Conservation (phyloP, 306 rosid species). For the Cucurbita ficifolia region DNA sequence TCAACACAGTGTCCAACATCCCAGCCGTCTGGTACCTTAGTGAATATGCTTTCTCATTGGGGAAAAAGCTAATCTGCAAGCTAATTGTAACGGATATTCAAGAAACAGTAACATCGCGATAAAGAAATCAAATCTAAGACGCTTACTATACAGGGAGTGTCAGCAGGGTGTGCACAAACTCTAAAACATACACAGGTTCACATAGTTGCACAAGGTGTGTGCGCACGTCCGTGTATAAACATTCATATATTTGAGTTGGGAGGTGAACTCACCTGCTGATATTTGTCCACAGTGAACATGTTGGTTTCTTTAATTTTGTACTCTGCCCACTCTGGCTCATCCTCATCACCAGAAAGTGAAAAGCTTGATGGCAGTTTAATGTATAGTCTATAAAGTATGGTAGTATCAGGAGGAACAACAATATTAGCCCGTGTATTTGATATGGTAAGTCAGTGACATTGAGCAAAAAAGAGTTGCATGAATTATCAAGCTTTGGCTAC, state of each 20-base stretch:
- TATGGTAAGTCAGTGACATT: neutral
- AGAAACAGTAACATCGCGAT: constrained; percentile 29
- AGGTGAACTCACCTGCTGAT: constrained; percentile 71
- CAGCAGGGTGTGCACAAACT: neutral
- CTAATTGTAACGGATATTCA: constrained; percentile 56
- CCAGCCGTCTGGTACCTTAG: constrained; percentile 94
- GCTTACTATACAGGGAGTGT: neutral
- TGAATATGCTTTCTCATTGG: constrained; percentile 74
- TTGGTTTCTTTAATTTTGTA: constrained; percentile 92
- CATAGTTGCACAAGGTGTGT: neutral
- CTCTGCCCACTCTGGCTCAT: constrained; percentile 74
- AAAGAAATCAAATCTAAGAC: neutral
- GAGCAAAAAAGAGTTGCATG: neutral
- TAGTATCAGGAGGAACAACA: neutral
- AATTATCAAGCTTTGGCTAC: neutral
- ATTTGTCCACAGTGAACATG: constrained; percentile 82
- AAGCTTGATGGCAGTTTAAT: constrained; percentile 62
- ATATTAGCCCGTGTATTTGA: neutral
- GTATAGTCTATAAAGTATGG: constrained; percentile 42
- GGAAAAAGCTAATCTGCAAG: constrained; percentile 91
- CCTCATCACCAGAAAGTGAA: constrained; percentile 35
- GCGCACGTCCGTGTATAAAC: neutral
- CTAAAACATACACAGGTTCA: neutral
- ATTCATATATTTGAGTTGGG: neutral
- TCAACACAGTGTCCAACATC: constrained; percentile 73